Percentiles rank a stretch among this genome's conserved stretches.
Conservation (phyloP, 2,329 filamentous ascomycete species). For the Fragosphaeria purpurea region DNA sequence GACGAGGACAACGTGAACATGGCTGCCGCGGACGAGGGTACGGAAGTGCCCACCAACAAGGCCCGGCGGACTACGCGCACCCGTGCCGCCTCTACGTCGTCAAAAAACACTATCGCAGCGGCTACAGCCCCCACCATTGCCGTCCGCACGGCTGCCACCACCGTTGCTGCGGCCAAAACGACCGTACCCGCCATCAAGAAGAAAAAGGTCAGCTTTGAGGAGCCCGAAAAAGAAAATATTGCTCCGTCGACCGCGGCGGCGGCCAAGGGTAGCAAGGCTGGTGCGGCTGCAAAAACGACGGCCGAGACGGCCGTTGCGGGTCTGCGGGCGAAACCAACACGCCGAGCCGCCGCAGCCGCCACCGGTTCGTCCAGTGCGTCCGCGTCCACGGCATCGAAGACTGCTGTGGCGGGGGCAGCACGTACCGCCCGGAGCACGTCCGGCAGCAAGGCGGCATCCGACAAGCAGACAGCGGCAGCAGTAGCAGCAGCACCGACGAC, state of each 20-base stretch:
- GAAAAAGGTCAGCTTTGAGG: slow-evolving; percentile 55
- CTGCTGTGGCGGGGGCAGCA: not conserved
- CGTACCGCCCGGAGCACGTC: not conserved
- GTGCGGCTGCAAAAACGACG: slow-evolving; percentile 14
- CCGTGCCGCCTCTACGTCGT: slow-evolving; percentile 12
- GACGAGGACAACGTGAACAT: not conserved
- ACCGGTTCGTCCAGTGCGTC: not conserved
- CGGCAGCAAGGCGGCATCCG: slow-evolving; percentile 6
- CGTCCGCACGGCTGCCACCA: slow-evolving; percentile 27
- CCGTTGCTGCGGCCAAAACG: slow-evolving; percentile 15
- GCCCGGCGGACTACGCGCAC: slow-evolving; percentile 24
- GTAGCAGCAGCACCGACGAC: slow-evolving; percentile 11
- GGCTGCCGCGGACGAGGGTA: slow-evolving; percentile 6
- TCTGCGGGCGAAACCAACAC: slow-evolving; percentile 21
- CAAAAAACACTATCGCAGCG: slow-evolving; percentile 7
- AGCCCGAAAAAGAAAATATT: slow-evolving; percentile 56
- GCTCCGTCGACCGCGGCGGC: slow-evolving; percentile 26
- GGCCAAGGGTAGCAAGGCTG: slow-evolving; percentile 13
- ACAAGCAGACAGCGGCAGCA: slow-evolving; percentile 8
- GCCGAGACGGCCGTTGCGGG: slow-evolving; percentile 15
- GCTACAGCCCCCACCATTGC: slow-evolving; percentile 27
- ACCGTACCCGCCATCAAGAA: slow-evolving; percentile 36
- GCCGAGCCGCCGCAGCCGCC: slow-evolving; percentile 10
- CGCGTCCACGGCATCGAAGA: not conserved
- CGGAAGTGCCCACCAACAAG: slow-evolving; percentile 20